Evolutionary conservation across 2,329 filamentous ascomycete species (phyloP).

Genomic region (Neospermospora avenae): DNA sequence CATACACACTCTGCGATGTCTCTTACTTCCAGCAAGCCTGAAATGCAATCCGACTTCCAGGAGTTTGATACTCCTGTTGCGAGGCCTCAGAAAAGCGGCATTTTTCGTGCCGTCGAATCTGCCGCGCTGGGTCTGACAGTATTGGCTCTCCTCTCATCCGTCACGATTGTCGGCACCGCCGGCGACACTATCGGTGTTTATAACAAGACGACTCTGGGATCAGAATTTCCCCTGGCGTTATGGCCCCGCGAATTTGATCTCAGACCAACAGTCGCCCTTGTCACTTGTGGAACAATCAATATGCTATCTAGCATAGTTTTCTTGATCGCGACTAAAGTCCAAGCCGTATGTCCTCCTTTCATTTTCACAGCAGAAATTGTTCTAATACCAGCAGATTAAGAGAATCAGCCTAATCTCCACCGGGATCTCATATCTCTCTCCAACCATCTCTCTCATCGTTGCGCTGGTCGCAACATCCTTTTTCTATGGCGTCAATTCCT

Average conservation of each 20-base stretch:
- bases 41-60: conserved; percentile 19
- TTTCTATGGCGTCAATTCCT: conserved; percentile 56
- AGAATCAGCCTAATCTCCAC: conserved; percentile 30
- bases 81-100: conserved; percentile 8
- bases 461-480: conserved; percentile 53
- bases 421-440: conserved; percentile 36
- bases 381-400: conserved; percentile 39
- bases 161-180: conserved; percentile 53
- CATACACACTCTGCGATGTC: conserved; percentile 11
- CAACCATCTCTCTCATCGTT: conserved; percentile 43
- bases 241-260: conserved; percentile 58
- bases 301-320: conserved; percentile 46
- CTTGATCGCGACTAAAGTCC: conserved; percentile 47
- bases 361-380: not conserved
- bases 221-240: conserved; percentile 50
- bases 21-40: conserved; percentile 17
- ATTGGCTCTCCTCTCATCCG: conserved; percentile 48
- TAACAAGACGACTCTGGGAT: conserved; percentile 47
- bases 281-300: conserved; percentile 50
- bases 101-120: conserved; percentile 37
- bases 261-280: conserved; percentile 52
- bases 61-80: conserved; percentile 24
- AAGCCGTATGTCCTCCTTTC: conserved; percentile 43
- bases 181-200: conserved; percentile 54
- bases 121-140: conserved; percentile 46